Conservation (phyloP, 1,139 yeast species). For the Candida freyschussii region DNA sequence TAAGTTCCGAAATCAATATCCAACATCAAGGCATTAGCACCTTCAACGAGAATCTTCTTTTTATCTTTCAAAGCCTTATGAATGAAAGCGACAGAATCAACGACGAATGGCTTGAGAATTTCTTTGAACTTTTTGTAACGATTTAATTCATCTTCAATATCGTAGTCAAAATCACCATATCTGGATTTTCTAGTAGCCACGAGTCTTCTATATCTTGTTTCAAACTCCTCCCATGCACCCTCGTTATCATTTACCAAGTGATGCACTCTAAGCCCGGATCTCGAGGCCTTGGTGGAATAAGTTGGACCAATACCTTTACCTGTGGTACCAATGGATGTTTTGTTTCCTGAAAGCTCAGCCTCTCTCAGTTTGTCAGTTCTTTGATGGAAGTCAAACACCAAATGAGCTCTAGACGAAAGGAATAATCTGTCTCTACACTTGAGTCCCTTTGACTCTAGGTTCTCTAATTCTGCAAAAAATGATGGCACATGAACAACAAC, state of each 20-base stretch:
- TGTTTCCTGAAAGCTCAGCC: slow-evolving; percentile 77
- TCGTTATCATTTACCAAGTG: slow-evolving; percentile 88
- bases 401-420: slow-evolving; percentile 88
- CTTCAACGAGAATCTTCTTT: slow-evolving; percentile 90
- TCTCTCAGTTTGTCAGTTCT: slow-evolving; percentile 94
- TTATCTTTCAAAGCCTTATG: slow-evolving; percentile 74
- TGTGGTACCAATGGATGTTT: slow-evolving; percentile 95
- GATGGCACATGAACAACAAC: slow-evolving; percentile 96
- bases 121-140: slow-evolving; percentile 74
- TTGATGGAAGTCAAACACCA: slow-evolving; percentile 97
- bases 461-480: slow-evolving; percentile 79
- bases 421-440: slow-evolving; percentile 77
- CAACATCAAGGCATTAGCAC: slow-evolving; percentile 97
- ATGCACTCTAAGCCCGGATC: slow-evolving; percentile 96
- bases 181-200: slow-evolving; percentile 78
- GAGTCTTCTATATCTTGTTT: slow-evolving; percentile 68
- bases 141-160: slow-evolving; percentile 72
- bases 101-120: slow-evolving; percentile 79
- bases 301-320: slow-evolving; percentile 99
- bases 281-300: slow-evolving; percentile 91
- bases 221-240: slow-evolving; percentile 91
- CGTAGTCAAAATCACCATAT: slow-evolving; percentile 90
- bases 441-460: slow-evolving; percentile 76
- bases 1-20: slow-evolving; percentile 98
- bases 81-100: slow-evolving; percentile 87